Evolutionary conservation across 2,329 filamentous ascomycete genomes (phyloP).

Genomic region (Sporothrix variecibatus): DNA sequence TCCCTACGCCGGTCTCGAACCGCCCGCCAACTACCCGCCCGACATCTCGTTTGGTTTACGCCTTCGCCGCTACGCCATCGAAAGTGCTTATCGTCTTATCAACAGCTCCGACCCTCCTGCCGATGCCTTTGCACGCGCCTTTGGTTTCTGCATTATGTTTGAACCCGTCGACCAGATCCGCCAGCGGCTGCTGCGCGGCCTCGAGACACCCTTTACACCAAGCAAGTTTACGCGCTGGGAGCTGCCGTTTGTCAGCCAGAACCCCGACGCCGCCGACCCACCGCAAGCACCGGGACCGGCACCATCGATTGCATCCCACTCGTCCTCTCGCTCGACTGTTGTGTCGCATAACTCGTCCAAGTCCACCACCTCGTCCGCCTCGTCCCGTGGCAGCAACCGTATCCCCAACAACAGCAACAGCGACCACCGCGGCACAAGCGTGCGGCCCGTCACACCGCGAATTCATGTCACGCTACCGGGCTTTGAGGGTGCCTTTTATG

Average conservation of each 20-base stretch:
- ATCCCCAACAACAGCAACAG: slow-evolving; percentile 31
- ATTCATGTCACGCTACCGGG: slow-evolving; percentile 59
- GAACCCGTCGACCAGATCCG: slow-evolving; percentile 53
- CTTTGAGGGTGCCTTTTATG: slow-evolving; percentile 75
- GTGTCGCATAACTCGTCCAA: not conserved
- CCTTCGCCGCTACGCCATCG: slow-evolving; percentile 65
- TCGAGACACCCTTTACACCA: slow-evolving; percentile 58
- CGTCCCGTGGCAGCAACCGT: not conserved
- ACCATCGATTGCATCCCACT: not conserved
- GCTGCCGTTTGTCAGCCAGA: slow-evolving; percentile 33
- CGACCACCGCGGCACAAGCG: slow-evolving; percentile 42
- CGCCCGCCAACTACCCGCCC: slow-evolving; percentile 58
- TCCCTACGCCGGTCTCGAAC: slow-evolving; percentile 42
- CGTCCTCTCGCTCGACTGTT: not conserved
- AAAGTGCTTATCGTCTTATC: slow-evolving; percentile 63
- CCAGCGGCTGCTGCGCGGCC: slow-evolving; percentile 40
- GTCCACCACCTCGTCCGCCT: not conserved
- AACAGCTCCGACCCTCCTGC: slow-evolving; percentile 51
- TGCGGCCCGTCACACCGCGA: slow-evolving; percentile 44
- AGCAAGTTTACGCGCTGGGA: slow-evolving; percentile 49
- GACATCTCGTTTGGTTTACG: slow-evolving; percentile 71
- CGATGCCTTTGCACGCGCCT: slow-evolving; percentile 56
- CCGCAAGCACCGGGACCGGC: too few relatives aligned
- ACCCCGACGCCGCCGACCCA: slow-evolving; percentile 34
- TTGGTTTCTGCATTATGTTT: slow-evolving; percentile 69